Evolutionary conservation across 495 filamentous ascomycete genomes (phyloP).

Genomic region (Viridothelium virens): DNA sequence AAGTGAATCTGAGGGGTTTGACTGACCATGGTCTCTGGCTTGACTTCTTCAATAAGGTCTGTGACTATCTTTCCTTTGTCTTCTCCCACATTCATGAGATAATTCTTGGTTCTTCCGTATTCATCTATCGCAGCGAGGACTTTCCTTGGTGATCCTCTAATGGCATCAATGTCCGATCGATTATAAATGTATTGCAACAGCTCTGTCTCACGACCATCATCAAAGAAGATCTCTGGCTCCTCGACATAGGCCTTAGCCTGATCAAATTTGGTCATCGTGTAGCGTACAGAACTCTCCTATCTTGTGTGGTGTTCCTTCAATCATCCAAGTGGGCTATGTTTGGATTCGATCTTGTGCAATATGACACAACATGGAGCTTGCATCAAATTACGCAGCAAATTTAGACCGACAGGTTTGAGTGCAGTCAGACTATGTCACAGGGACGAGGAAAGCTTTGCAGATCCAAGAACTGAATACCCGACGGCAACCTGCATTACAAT

Average conservation of each 20-base stretch:
- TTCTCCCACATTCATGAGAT: conserved; percentile 73
- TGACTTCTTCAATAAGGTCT: conserved; percentile 53
- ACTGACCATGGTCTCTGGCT: conserved; percentile 54
- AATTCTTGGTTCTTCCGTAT: conserved; percentile 54
- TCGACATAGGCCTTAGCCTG: conserved; percentile 38
- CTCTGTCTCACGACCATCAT: conserved; percentile 66
- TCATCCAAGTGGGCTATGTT: not conserved
- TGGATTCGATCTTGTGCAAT: not conserved
- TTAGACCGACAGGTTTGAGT: not conserved
- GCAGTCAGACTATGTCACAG: not conserved
- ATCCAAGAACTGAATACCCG: no score
- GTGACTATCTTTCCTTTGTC: conserved; percentile 62
- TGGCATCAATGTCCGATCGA: conserved; percentile 48
- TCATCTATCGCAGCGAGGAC: conserved; percentile 66
- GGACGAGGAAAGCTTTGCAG: no score
- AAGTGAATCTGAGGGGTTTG: not conserved
- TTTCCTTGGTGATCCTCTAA: conserved; percentile 55
- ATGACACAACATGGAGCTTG: not conserved
- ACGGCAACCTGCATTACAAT: not conserved
- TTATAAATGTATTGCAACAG: conserved; percentile 61
- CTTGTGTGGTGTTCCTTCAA: not conserved
- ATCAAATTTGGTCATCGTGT: conserved; percentile 30
- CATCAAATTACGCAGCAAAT: not conserved
- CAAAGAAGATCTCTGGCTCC: conserved; percentile 44
- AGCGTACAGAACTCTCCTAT: not conserved